Evolutionary conservation across 306 rosid species (phyloP).

Genomic region (Rubus parviflorus): DNA sequence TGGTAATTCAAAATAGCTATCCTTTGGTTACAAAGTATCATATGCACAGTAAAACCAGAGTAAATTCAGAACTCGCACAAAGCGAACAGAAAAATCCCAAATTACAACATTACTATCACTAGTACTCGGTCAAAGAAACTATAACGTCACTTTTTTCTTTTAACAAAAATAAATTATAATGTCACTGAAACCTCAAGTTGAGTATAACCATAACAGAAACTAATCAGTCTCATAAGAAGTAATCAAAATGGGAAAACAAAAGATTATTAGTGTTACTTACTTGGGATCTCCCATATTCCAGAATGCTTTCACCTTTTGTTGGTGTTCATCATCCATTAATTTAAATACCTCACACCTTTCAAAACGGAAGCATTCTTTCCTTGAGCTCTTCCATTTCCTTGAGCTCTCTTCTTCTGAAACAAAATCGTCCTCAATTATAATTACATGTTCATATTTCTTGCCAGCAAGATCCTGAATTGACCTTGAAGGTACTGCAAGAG

Average conservation of each 20-base stretch:
- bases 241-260: background rate
- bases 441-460: background rate
- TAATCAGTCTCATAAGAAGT: background rate
- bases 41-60: background rate
- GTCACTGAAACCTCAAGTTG: background rate
- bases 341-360: background rate
- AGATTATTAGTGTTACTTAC: background rate
- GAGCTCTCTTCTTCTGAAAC: background rate
- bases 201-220: background rate
- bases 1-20: background rate
- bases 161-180: background rate
- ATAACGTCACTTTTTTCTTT: too few species aligned
- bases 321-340: background rate
- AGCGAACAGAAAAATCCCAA: background rate
- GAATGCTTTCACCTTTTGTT: background rate
- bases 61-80: background rate
- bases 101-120: background rate
- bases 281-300: background rate
- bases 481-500: background rate
- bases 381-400: background rate
- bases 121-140: background rate
- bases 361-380: background rate
- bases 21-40: background rate
- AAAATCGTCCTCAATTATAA: background rate
- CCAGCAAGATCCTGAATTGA: background rate